Conservation (phyloP, 371 early-diverging fungal species). For the Apophysomyces ossiformis region DNA sequence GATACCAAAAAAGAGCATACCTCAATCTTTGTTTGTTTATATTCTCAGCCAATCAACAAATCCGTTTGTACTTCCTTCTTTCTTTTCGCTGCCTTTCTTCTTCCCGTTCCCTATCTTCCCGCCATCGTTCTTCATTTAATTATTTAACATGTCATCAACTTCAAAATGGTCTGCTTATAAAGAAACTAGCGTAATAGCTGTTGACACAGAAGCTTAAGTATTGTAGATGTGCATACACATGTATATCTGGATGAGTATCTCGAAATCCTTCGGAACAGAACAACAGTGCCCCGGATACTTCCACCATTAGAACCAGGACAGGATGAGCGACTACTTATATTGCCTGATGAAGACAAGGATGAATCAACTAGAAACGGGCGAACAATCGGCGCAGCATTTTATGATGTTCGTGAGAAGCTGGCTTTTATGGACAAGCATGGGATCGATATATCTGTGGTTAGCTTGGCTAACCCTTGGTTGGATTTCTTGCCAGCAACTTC, state of each 20-base stretch:
- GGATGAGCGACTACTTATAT: slow-evolving; percentile 27
- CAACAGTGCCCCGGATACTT: slow-evolving; percentile 19
- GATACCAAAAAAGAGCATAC: too few species aligned
- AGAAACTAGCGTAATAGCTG: background rate
- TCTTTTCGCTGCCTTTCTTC: background rate
- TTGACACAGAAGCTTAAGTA: background rate
- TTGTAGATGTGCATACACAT: slow-evolving; percentile 30
- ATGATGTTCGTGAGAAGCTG: slow-evolving; percentile 25
- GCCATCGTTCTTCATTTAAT: background rate
- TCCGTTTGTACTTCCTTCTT: background rate
- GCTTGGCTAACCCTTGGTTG: slow-evolving; percentile 30
- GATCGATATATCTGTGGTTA: slow-evolving; percentile 27
- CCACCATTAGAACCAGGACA: slow-evolving; percentile 21
- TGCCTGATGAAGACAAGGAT: slow-evolving; percentile 27
- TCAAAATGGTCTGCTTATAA: background rate
- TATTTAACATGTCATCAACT: background rate
- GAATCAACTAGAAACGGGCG: slow-evolving; percentile 24
- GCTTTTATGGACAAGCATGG: slow-evolving; percentile 28
- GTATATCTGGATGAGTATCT: slow-evolving; percentile 28
- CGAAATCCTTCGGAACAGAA: slow-evolving; percentile 24
- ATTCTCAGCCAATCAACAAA: too few species aligned
- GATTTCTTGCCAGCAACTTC: slow-evolving; percentile 25
- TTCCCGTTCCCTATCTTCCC: background rate
- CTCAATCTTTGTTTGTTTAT: too few species aligned
- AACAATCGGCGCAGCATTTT: slow-evolving; percentile 24